Conservation (phyloP, 2,329 filamentous ascomycete genomes). For the Aureobasidium sp. region DNA sequence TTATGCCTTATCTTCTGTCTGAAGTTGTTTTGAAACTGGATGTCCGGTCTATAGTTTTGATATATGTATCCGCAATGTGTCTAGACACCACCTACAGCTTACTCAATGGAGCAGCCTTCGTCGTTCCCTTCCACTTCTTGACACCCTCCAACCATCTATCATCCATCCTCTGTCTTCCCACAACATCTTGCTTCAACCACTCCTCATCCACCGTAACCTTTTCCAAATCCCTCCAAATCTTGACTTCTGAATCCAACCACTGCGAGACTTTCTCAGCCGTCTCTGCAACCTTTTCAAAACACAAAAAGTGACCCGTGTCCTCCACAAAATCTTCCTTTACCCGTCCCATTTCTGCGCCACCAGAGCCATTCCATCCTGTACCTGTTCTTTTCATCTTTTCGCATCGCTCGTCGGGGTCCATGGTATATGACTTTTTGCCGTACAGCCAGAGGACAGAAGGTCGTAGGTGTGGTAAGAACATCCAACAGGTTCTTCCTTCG, state of each 20-base stretch:
- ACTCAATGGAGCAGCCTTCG: not conserved
- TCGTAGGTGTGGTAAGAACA: conserved; percentile 52
- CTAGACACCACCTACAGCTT: not conserved
- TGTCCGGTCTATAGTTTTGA: too few species aligned
- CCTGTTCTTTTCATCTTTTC: conserved; percentile 59
- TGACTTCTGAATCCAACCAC: conserved; percentile 31
- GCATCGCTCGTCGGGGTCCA: conserved; percentile 42
- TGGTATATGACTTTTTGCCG: conserved; percentile 54
- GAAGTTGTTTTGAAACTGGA: too few species aligned
- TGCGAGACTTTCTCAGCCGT: conserved; percentile 49
- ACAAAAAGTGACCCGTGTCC: conserved; percentile 68
- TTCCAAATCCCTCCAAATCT: conserved; percentile 29
- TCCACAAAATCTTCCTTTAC: conserved; percentile 61
- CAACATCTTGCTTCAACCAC: not conserved
- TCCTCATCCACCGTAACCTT: conserved; percentile 8
- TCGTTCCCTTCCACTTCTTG: conserved; percentile 1
- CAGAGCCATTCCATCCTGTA: conserved; percentile 58
- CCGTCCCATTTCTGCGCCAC: conserved; percentile 57
- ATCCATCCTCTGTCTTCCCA: conserved; percentile 4
- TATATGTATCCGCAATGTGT: too few species aligned
- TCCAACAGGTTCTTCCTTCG: conserved; percentile 53
- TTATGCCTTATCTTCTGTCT: too few species aligned
- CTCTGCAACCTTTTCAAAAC: conserved; percentile 67
- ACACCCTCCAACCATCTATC: conserved; percentile 7
- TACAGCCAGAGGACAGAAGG: conserved; percentile 65